Conservation (phyloP, 768 basidiomycete genomes). For the Rhodotorula kratochvilovae region DNA sequence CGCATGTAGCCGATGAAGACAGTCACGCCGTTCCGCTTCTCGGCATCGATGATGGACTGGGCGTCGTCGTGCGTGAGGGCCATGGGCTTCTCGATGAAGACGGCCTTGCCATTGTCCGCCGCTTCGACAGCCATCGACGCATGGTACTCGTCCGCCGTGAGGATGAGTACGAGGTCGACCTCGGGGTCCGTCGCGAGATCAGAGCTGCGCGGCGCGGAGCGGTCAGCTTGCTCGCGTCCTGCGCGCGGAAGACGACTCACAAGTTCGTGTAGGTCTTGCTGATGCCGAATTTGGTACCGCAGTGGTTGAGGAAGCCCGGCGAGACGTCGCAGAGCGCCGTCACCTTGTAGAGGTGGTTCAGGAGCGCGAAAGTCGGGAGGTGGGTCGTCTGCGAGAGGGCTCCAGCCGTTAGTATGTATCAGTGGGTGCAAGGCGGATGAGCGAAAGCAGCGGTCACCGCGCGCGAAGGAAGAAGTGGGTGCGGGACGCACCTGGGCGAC, state of each 20-base stretch:
- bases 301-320: background rate
- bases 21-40: conserved; percentile 29
- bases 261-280: conserved; percentile 4
- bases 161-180: conserved; percentile 32
- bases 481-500: conserved; percentile 12
- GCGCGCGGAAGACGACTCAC: background rate
- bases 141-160: conserved; percentile 38
- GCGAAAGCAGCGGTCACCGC: too few relatives aligned
- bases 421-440: background rate
- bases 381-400: conserved; percentile 3
- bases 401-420: too few relatives aligned
- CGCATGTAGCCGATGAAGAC: conserved; percentile 47
- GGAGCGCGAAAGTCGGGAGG: conserved; percentile 26
- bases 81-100: conserved; percentile 47
- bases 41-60: conserved; percentile 39
- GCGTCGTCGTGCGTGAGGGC: conserved; percentile 42
- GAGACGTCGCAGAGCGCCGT: conserved; percentile 24
- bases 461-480: too few relatives aligned
- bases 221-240: background rate
- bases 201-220: background rate
- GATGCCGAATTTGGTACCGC: conserved; percentile 13
- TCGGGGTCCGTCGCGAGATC: conserved; percentile 13
- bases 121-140: conserved; percentile 14
- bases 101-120: conserved; percentile 38
- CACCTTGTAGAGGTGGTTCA: conserved; percentile 29